Base-by-base conservation (phyloP, 805 yeast species). In the Ogataea populi-albae region DNA sequence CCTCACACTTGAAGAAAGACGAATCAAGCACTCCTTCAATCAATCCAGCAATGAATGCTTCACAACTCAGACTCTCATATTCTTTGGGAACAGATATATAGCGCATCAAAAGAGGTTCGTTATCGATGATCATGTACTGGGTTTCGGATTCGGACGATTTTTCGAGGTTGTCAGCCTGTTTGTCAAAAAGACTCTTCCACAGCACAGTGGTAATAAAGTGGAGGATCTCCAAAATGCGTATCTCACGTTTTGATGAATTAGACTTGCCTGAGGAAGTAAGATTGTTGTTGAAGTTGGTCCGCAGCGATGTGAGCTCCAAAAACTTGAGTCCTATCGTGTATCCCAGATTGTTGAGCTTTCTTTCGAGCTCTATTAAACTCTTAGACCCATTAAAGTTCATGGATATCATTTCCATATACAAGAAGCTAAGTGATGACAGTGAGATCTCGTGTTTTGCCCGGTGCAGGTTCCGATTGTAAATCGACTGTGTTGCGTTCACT, bases 1-100 rank as follows among this genome's bases (percentile, higher is more conserved):
- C 95, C 30, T 65, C 68, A 10, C 91, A 88, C 36, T 72, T 77
- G 53, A 86, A 86, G 44, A 78, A 79, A 2, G 86, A 68, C 4
- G 82, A 68, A 50, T 84, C 93, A 39, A 87, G 63, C 1, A 86
- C 79, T 0, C 94, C 95, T 56, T 87, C 95, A 26, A 86, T 70
- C 11, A 87, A 71, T 0, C 96, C 96, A 0, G 95, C 95, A 1
- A 81, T 75, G 54, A 83, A 85, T 0, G 95, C 89, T 11, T 82
- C 79, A 52, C 93, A 84, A 53, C 83, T 85, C 50, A 86, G 68
- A 43, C 79, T 79, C 8, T 84, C 79, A 53, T 81, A 78, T 45
- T 87, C 95, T 47, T 75, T 77, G 2, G 96, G 96, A 4, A 84
- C 80, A 20, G 85, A 77, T 8, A 87, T 77, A 53, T 70, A 87